Conservation (phyloP, 768 basidiomycete species). For the Lactarius indigo region DNA sequence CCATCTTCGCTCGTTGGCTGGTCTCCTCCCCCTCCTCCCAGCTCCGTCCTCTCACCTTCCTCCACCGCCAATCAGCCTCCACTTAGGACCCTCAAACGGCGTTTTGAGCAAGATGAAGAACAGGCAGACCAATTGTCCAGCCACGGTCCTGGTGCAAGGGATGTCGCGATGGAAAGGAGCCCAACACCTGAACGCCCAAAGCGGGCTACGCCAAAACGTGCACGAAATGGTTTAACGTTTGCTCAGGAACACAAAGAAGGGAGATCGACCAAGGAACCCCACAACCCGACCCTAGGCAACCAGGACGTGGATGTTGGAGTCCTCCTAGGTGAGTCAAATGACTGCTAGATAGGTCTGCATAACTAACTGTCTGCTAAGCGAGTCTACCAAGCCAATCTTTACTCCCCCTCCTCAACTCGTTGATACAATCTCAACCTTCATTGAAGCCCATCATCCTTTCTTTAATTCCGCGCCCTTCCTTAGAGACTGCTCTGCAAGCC, state of each 20-base stretch:
- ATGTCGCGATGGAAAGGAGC: constrained; percentile 80
- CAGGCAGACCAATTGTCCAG: constrained; percentile 35
- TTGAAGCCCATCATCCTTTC: constrained; percentile 70
- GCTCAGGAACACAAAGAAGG: constrained; percentile 36
- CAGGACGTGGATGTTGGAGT: constrained; percentile 78
- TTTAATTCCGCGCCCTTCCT: constrained; percentile 80
- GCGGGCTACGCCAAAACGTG: constrained; percentile 65
- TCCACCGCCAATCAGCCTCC: constrained; percentile 44
- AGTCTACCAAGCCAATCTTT: constrained; percentile 75
- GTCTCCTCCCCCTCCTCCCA: constrained; percentile 36
- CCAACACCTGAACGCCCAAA: constrained; percentile 79
- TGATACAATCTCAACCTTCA: constrained; percentile 63
- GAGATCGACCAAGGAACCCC: constrained; percentile 43
- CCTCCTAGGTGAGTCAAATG: constrained; percentile 57
- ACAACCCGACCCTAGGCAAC: constrained; percentile 44
- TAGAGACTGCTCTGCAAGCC: constrained; percentile 69
- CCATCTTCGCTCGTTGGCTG: constrained; percentile 47
- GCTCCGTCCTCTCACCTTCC: constrained; percentile 54
- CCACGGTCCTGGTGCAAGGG: constrained; percentile 36
- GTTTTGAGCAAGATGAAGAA: constrained; percentile 69
- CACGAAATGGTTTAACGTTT: constrained; percentile 41
- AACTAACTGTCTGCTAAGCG: constrained; percentile 42
- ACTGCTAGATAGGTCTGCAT: constrained; percentile 9
- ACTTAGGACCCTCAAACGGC: constrained; percentile 54
- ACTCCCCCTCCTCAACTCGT: constrained; percentile 65